Base-by-base conservation (phyloP, 2,329 filamentous ascomycete genomes). In the Alternaria postmessia region DNA sequence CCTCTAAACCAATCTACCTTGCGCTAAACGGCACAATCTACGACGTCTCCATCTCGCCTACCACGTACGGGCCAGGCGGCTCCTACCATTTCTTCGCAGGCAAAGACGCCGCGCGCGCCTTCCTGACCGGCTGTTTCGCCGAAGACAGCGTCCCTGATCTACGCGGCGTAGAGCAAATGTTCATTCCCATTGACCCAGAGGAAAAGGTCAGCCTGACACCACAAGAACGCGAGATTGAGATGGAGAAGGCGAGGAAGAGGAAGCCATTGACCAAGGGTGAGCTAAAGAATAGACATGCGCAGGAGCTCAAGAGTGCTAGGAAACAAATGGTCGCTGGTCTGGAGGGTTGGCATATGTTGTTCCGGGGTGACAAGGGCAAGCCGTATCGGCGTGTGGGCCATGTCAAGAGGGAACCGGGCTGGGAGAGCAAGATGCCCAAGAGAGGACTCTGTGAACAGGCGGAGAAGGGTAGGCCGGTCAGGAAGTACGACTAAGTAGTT, bases 91-190 rank as follows among this genome's bases (percentile, higher is more conserved):
- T 91, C 81, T 97, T 99, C 78, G 88, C 93, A 0, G 95, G 94
- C 62, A 85, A 86, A 63, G 95, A 99, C 79, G 94, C 94, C 34
- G 88, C 91, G 14, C 90, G 95, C 49, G 93, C 90, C 20, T 99
- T 93, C 79, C 89, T 99, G 20, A 98, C 95, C 2, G 93, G 92
- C 18, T 99, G 95, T 79, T 99, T 99, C 81, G 82, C 87, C 39
- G 90, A 93, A 65, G 95, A 99, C 82, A 83, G 89, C 32, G 95
- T 89, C 2, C 85, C 91, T 4, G 95, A 99, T 81, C 81, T 97
- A 77, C 87, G 91, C 62, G 95, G 95, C 46, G 90, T 92, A 5
- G 95, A 98, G 81, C 86, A 89, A 64, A 95, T 96, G 87, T 98
- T 88, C 80, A 78, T 89, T 2, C 87, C 88, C 0, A 76, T 94